phyloP scores from a whole-genome alignment of 352 stramenopile genomes.

The Globisporangium radiosum region DNA sequence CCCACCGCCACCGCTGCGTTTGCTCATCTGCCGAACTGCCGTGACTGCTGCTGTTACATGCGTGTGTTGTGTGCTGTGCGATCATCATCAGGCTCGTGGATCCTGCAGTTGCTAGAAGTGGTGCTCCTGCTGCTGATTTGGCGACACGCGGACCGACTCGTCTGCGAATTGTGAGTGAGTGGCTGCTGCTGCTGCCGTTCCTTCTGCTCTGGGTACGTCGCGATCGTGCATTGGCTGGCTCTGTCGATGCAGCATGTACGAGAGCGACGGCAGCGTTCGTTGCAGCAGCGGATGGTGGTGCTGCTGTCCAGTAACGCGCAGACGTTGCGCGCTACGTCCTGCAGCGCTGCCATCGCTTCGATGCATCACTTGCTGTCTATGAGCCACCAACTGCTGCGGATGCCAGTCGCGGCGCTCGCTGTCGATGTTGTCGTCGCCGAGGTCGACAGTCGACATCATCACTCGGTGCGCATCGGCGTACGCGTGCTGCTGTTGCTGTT shows the following conservation, averaged over 20 bases:
- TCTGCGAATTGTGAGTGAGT: not conserved
- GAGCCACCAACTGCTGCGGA: not conserved
- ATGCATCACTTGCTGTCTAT: not conserved
- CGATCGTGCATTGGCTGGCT: constrained; percentile 9
- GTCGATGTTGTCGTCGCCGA: constrained; percentile 1
- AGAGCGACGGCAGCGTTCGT: constrained; percentile 29
- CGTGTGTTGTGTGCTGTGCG: too few species aligned
- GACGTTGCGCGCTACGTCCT: too few species aligned
- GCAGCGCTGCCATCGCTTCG: too few species aligned
- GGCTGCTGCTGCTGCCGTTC: not conserved
- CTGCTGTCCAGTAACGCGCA: not conserved
- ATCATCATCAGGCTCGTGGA: not conserved
- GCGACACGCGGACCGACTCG: not conserved
- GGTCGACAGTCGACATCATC: constrained; percentile 8
- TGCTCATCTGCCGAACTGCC: not conserved
- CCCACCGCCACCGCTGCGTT: not conserved
- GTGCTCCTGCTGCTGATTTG: constrained; percentile 3
- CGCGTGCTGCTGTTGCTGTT: constrained; percentile 3
- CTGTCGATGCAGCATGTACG: constrained; percentile 32
- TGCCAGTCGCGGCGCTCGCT: not conserved
- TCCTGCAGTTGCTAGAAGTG: not conserved
- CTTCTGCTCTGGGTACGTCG: not conserved
- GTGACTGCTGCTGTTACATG: not conserved
- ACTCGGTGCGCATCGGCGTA: constrained; percentile 1
- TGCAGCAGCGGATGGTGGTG: not conserved